phyloP scores from a whole-genome alignment of 176 grass and related monocot species.

The Carex parvula region DNA sequence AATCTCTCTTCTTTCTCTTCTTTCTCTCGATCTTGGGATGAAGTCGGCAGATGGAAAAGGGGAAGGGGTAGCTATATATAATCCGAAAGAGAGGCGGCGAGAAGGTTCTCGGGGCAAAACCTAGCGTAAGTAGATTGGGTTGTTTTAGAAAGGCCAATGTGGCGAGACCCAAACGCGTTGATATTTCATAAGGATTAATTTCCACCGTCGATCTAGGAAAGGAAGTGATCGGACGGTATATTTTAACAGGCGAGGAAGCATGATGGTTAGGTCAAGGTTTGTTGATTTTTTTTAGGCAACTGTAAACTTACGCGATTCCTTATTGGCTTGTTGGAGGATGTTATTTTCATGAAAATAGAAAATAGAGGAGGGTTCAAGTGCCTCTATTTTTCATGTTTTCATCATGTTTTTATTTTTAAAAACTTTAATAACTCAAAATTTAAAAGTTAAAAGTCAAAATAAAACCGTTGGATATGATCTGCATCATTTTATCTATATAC shows the following conservation, averaged over 20 bases:
- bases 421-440: no score
- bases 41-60: neutral
- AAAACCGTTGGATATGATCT: no score
- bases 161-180: neutral
- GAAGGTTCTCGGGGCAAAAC: neutral
- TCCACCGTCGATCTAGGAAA: neutral
- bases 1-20: neutral
- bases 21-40: neutral
- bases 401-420: no score
- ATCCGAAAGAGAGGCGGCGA: neutral
- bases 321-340: neutral
- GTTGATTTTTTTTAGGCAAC: neutral
- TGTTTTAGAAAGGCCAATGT: neutral
- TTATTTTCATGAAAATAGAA: no score
- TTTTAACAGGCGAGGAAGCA: neutral
- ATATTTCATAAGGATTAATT: neutral
- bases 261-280: neutral
- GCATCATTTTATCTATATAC: no score
- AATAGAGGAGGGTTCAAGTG: no score
- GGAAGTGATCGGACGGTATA: neutral
- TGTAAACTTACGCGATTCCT: no score
- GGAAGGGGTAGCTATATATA: slow-evolving; percentile 14
- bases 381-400: no score
- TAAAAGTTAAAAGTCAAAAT: no score
- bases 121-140: neutral